These are phyloP conservation scores for Talaromyces adpressus DNA, from an alignment of 495 filamentous ascomycete species.

Conservation along the genomic window DNA sequence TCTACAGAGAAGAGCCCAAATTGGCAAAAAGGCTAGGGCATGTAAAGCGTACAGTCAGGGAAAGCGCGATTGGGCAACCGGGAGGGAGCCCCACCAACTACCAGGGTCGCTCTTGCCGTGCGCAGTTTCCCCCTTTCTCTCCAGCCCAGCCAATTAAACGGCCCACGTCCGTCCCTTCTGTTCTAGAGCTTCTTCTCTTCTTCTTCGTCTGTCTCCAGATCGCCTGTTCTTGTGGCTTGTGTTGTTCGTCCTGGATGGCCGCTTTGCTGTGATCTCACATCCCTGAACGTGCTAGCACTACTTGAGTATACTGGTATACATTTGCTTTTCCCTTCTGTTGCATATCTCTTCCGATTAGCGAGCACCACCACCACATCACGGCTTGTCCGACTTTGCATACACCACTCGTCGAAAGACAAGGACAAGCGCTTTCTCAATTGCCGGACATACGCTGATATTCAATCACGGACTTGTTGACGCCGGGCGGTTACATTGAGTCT, in stretches of 20 bases:
- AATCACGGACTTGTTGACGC: neutral
- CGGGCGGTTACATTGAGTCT: neutral
- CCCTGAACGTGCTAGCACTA: neutral
- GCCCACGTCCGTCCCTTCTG: neutral
- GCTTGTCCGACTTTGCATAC: neutral
- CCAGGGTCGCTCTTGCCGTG: neutral
- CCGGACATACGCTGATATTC: neutral
- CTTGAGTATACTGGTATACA: neutral
- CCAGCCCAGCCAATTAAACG: neutral
- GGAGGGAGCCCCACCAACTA: neutral
- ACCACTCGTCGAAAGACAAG: neutral
- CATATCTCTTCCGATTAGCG: neutral
- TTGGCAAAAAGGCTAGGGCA: neutral
- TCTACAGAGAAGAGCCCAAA: too few relatives aligned
- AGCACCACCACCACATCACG: neutral
- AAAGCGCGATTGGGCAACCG: too few relatives aligned
- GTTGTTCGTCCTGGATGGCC: neutral
- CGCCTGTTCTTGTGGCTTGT: neutral
- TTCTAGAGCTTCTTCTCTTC: neutral
- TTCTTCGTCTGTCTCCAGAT: neutral
- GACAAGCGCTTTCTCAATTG: neutral
- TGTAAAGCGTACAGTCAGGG: neutral
- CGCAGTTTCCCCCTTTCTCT: conserved; percentile 2
- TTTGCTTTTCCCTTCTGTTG: neutral
- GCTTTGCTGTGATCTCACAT: neutral